Base-by-base conservation (phyloP, 1,284 basidiomycete species). In the Abortiporus biennis region DNA sequence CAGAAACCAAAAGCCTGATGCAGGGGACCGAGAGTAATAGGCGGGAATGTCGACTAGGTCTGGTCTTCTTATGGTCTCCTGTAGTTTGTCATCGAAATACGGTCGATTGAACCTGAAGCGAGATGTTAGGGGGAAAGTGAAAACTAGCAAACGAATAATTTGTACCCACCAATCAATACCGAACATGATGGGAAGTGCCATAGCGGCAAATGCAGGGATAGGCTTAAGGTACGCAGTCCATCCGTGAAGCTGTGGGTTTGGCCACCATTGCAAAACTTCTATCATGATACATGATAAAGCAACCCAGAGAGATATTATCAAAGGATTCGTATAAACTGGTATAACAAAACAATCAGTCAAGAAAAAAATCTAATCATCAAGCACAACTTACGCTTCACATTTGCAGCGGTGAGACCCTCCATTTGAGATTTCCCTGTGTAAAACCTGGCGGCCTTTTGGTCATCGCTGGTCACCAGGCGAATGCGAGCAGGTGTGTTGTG, bases 361-460 rank as follows among this genome's bases (percentile, higher is more conserved):
- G 13, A 27, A 8, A 34, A 36, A 31, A 21, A 9, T 4, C 6
- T 15, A 40, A 20, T 32, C 15, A 15, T n/a, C n/a, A 8, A 23
- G 24, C 15, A 12, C 36, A 25, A 17, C 68, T 35, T 49, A 85
- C 88, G 65, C 60, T 64, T 66, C 45, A 64, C 67, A 57, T 92
- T 92, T 19, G 86, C 86, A 9, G 68, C 62, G 4, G 83, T 80
- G 24, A 91, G 71, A 16, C 71, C 68, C 54, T 87, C 84, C 76
- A 91, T 80, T 36, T 73, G 68, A 6, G 78, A 68, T 55, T 85
- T 81, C 22, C 78, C 82, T 15, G 90, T 63, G 47, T 75, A 69
- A 61, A 88, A 86, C 42, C 72, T 74, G 25, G 79, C 72, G 6
- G 70, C 57, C 51, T 76, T 80, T 41, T 73, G 65, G 58, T 90